A percentile compares a stretch with the other conserved stretches of the same genome.
Conservation (phyloP, 2,329 filamentous ascomycete species). For the Exophiala alcalophila region DNA sequence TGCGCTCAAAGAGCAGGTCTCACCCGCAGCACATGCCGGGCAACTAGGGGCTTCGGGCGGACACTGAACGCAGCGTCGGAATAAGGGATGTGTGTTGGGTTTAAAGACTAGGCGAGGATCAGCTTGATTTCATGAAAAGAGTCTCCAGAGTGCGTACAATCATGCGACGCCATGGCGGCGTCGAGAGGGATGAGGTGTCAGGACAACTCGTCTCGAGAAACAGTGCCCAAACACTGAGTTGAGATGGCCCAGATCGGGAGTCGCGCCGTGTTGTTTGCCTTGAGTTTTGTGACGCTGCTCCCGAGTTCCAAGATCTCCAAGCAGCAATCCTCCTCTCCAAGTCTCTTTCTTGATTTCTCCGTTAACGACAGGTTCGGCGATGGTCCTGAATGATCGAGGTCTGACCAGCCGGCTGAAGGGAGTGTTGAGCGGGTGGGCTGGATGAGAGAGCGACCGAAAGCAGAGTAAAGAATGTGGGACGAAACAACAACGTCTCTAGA, state of each 20-base stretch:
- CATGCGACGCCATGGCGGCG: slow-evolving; percentile 9
- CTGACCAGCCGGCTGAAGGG: slow-evolving; percentile 4
- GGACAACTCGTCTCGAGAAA: too few relatives aligned
- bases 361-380: too few relatives aligned
- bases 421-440: slow-evolving; percentile 8
- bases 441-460: slow-evolving; percentile 16
- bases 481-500: slow-evolving; percentile 11
- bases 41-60: slow-evolving; percentile 53
- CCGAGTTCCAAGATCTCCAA: neutral
- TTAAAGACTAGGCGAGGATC: slow-evolving; percentile 27
- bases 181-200: too few relatives aligned
- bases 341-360: too few relatives aligned
- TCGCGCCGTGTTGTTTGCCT: too few relatives aligned
- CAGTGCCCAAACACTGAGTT: too few relatives aligned
- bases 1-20: slow-evolving; percentile 59
- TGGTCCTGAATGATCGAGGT: slow-evolving; percentile 3
- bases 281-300: too few relatives aligned
- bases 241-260: too few relatives aligned
- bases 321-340: too few relatives aligned
- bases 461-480: slow-evolving; percentile 25
- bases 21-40: slow-evolving; percentile 54
- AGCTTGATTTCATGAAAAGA: neutral
- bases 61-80: slow-evolving; percentile 61
- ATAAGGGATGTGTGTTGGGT: slow-evolving; percentile 40
- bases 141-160: slow-evolving; percentile 6